phyloP scores from a whole-genome alignment of 768 basidiomycete genomes.

The Cubamyces sp. region DNA sequence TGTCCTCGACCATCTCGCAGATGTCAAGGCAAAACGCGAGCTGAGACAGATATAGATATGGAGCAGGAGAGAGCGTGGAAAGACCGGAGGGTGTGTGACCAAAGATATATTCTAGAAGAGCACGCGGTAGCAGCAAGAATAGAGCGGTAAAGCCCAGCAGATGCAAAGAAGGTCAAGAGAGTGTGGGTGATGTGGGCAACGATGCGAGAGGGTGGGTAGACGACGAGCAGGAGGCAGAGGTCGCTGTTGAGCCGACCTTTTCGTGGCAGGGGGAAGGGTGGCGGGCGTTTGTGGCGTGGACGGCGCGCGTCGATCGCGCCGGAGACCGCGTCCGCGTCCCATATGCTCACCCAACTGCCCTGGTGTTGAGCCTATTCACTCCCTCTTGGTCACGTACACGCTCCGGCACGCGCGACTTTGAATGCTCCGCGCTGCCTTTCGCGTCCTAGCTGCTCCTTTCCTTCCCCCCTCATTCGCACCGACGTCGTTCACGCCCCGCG shows the following conservation, averaged over 20 bases:
- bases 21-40: background rate
- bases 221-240: background rate
- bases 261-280: no score
- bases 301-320: no score
- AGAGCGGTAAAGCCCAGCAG: background rate
- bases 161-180: background rate
- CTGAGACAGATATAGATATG: background rate
- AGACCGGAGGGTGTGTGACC: conserved; percentile 1
- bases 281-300: no score
- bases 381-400: no score
- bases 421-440: conserved; percentile 9
- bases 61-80: conserved; percentile 19
- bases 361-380: background rate
- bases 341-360: no score
- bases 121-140: background rate
- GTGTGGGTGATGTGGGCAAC: no score
- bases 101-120: background rate
- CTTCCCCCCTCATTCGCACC: background rate
- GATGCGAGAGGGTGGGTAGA: background rate
- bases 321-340: no score
- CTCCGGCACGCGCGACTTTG: background rate
- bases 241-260: no score
- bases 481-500: background rate
- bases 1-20: conserved; percentile 78
- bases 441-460: conserved; percentile 3